Evolutionary conservation across 2,329 filamentous ascomycete species (phyloP), one percentile per base, ranked within the genome.

Genomic region (Beauveria rudraprayagi): DNA sequence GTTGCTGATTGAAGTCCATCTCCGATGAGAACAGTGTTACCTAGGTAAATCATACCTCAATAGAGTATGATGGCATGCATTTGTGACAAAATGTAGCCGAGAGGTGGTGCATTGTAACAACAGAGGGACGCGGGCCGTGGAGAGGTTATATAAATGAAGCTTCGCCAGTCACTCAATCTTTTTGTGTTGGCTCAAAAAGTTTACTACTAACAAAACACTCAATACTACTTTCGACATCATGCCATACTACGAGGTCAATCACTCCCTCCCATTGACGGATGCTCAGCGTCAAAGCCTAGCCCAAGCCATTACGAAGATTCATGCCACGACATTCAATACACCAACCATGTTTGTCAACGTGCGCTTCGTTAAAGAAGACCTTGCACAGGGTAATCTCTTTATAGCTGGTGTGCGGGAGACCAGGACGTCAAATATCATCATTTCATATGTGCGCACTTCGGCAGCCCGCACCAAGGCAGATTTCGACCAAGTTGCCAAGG

Each of bases 311-410:
- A 61, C 58, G 5, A 14, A 4, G 6, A 28, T 55, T n/a, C 58
- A 61, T 17, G 41, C 28, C n/a, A 24, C 16, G 24, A 30, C 58
- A 11, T 61, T 61, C 16, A 17, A 16, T 16, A 61, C 58, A 16
- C 58, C 58, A 3, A 55, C 58, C 58, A 44, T 61, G 40, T 61
- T 61, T 53, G 51, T 61, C 50, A 54, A 55, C 16, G 58, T 61
- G 17, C 50, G 16, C 11, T 61, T 54, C 30, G 17, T 40, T 22
- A 6, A 10, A 10, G 26, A 54, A 5, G 41, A 55, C 26, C 50
- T 26, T 4, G 9, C 26, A 14, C n/a, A 48, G 3, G 50, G n/a
- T 10, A 55, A 34, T n/a, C 2, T 41, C 19, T 61, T 61, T 10
- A 5, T 55, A n/a, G 58, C 24, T 10, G 58, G 58, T 3, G 43